Evolutionary conservation across 2,329 filamentous ascomycete species (phyloP).

Genomic region (Paracoccidioides lutzii): DNA sequence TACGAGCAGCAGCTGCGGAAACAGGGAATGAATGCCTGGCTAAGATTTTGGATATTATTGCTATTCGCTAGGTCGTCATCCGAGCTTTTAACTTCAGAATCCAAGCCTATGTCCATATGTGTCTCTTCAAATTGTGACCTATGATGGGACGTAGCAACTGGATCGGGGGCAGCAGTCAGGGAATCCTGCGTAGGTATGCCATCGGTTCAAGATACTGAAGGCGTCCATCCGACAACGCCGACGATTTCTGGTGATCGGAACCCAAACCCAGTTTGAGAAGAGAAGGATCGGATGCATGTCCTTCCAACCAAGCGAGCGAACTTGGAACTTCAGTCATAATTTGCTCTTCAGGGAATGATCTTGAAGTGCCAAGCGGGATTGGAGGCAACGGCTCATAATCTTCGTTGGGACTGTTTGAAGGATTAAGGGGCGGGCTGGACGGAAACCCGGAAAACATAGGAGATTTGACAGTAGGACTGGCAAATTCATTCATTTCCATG

Average conservation of each 20-base stretch:
- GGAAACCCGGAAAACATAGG: conserved; percentile 9
- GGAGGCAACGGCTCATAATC: background rate
- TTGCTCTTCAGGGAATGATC: background rate
- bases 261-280: background rate
- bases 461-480: conserved; percentile 6
- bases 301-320: background rate
- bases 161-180: background rate
- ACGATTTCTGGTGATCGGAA: background rate
- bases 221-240: background rate
- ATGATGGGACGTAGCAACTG: background rate
- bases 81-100: background rate
- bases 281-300: background rate
- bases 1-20: background rate
- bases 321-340: background rate
- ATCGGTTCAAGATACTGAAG: background rate
- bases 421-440: conserved; percentile 9
- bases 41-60: background rate
- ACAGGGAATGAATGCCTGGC: background rate
- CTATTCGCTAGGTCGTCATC: background rate
- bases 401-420: background rate
- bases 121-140: background rate
- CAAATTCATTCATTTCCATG: background rate
- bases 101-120: background rate
- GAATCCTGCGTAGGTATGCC: background rate
- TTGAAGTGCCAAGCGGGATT: background rate